Percentiles rank a stretch among this genome's conserved stretches.
These are phyloP conservation scores for Lepidium sativum DNA, from an alignment of 345 rosid genomes.

Conservation along the genomic window DNA sequence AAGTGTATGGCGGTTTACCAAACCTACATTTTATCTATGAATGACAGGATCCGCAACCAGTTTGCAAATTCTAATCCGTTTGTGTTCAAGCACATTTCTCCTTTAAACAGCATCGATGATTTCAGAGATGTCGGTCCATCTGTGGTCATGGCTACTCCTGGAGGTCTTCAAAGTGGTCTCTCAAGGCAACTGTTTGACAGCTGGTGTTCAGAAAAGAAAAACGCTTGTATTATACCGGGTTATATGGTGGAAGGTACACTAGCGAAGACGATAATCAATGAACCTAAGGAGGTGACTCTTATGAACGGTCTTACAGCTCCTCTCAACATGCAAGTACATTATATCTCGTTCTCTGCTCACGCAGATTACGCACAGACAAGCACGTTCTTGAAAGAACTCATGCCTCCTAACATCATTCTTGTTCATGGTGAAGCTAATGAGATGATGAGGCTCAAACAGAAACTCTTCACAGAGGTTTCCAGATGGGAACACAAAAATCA, in stretches of 20 bases:
- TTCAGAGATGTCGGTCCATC: slow-evolving; percentile 84
- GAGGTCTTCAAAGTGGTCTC: slow-evolving; percentile 87
- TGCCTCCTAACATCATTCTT: slow-evolving; percentile 91
- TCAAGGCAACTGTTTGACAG: slow-evolving; percentile 84
- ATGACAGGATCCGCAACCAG: slow-evolving; percentile 84
- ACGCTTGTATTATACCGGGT: slow-evolving; percentile 80
- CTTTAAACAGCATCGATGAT: slow-evolving; percentile 76
- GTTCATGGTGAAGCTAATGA: slow-evolving; percentile 92
- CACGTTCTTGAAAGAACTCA: slow-evolving; percentile 77
- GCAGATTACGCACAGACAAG: slow-evolving; percentile 97
- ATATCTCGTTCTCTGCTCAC: slow-evolving; percentile 90
- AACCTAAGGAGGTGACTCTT: slow-evolving; percentile 89
- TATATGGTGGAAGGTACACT: slow-evolving; percentile 79
- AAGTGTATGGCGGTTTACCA: slow-evolving; percentile 96
- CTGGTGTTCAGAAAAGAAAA: slow-evolving; percentile 93
- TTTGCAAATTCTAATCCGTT: slow-evolving; percentile 89
- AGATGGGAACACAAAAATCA: slow-evolving; percentile 69
- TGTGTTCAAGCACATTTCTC: slow-evolving; percentile 80
- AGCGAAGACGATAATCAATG: slow-evolving; percentile 77
- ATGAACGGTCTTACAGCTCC: slow-evolving; percentile 91
- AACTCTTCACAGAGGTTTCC: slow-evolving; percentile 67
- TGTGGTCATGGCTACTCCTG: slow-evolving; percentile 93
- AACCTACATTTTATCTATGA: slow-evolving; percentile 93
- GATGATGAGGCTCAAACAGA: slow-evolving; percentile 92
- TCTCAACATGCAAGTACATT: slow-evolving; percentile 85